Percentiles rank a stretch among this genome's conserved stretches.
These are phyloP conservation scores for Cyclotella kingstonii DNA, from an alignment of 108 stramenopile species.

Conservation along the genomic window DNA sequence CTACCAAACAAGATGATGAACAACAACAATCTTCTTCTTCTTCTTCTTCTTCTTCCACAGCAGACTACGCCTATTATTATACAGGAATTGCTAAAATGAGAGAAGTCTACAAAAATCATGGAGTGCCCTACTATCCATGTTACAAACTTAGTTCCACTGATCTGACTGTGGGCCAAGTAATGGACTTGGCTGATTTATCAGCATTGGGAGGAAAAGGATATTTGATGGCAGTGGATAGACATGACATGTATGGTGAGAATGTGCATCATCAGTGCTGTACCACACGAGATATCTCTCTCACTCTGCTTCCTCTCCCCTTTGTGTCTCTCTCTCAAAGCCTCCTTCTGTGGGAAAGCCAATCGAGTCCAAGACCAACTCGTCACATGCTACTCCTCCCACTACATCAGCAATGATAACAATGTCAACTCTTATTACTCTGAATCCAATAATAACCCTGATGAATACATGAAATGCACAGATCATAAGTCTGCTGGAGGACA, in stretches of 20 bases:
- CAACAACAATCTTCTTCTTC: not conserved
- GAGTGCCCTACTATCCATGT: constrained; percentile 60
- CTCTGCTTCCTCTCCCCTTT: not conserved
- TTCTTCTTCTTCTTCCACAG: not conserved
- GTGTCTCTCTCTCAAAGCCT: constrained; percentile 12
- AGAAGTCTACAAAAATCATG: constrained; percentile 49
- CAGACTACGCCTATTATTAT: constrained; percentile 19
- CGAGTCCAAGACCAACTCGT: constrained; percentile 52
- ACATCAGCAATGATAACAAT: constrained; percentile 2
- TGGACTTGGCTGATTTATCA: constrained; percentile 48
- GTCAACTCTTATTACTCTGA: constrained; percentile 1
- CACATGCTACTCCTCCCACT: constrained; percentile 53
- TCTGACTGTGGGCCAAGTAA: constrained; percentile 59
- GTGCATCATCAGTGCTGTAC: too few species aligned
- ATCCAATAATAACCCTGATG: constrained; percentile 2
- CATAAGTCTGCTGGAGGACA: constrained; percentile 20
- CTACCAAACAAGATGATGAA: too few species aligned
- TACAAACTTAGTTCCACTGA: constrained; percentile 50
- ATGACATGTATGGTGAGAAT: constrained; percentile 59
- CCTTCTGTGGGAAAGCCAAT: constrained; percentile 67
- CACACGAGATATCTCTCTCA: too few species aligned
- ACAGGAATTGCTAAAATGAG: constrained; percentile 48
- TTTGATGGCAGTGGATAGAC: constrained; percentile 67
- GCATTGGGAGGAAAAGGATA: constrained; percentile 45
- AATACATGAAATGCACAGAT: constrained; percentile 32